Conservation (phyloP, 2,329 filamentous ascomycete genomes). For the Saccharata proteae region DNA sequence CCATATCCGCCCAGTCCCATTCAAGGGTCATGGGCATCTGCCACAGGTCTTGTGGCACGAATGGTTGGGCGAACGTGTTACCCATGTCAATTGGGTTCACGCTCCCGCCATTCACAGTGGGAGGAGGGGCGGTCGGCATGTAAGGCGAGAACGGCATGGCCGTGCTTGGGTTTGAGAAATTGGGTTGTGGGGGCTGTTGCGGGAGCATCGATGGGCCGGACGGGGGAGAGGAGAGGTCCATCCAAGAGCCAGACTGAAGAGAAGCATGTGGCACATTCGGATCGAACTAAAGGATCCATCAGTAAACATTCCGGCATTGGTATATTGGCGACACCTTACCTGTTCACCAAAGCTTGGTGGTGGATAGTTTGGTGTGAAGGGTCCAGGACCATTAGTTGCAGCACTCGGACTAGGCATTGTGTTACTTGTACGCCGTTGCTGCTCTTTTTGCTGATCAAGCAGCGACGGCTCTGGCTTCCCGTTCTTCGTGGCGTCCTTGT, state of each 20-base stretch:
- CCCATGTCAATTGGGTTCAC: constrained; percentile 15
- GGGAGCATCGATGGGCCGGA: no score
- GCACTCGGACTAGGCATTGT: not conserved
- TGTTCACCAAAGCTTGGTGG: no score
- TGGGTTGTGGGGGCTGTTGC: no score
- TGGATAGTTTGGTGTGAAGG: not conserved
- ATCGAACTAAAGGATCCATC: not conserved
- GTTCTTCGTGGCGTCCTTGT: constrained; percentile 23
- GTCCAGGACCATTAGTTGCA: no score
- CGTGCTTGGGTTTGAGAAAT: no score
- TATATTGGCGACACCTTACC: no score
- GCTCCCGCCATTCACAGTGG: not conserved
- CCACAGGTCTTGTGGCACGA: constrained; percentile 88
- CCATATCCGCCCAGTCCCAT: constrained; percentile 61
- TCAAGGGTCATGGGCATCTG: constrained; percentile 93
- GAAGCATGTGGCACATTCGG: not conserved
- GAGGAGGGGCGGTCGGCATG: constrained; percentile 23
- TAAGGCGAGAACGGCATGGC: constrained; percentile 28
- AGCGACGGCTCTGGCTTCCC: constrained; percentile 12
- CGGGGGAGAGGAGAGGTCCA: no score
- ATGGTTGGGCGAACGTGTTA: constrained; percentile 61
- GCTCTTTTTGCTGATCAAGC: constrained; percentile 23
- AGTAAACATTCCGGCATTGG: no score
- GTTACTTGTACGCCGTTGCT: constrained; percentile 13
- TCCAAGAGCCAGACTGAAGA: not conserved